These are phyloP conservation scores for Aureobasidium sp. DNA, from an alignment of 2,329 filamentous ascomycete genomes.

Conservation along the genomic window DNA sequence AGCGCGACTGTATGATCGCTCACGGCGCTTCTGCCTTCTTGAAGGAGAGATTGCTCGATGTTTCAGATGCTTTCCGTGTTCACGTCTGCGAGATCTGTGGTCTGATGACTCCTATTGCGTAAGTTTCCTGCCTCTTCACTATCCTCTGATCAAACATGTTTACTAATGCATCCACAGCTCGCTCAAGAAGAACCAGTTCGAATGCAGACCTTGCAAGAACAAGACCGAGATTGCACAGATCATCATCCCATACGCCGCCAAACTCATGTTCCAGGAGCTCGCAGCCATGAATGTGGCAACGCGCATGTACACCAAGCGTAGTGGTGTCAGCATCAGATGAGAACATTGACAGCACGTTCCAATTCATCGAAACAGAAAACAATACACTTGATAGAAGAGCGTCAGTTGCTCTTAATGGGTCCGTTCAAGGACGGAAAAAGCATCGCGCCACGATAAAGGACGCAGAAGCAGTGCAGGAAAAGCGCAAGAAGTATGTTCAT, in stretches of 20 bases:
- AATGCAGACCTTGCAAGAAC: slow-evolving; percentile 97
- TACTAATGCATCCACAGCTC: slow-evolving; percentile 22
- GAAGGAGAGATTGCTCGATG: slow-evolving; percentile 95
- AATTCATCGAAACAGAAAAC: neutral
- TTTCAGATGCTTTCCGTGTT: slow-evolving; percentile 94
- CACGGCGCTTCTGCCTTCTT: slow-evolving; percentile 94
- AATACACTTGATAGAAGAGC: neutral
- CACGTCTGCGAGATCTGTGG: slow-evolving; percentile 98
- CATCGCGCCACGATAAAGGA: neutral
- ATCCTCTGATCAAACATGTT: slow-evolving; percentile 22
- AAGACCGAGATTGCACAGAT: slow-evolving; percentile 98
- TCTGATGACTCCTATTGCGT: slow-evolving; percentile 98
- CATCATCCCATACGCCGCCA: slow-evolving; percentile 95
- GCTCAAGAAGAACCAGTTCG: slow-evolving; percentile 89
- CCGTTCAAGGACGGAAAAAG: neutral
- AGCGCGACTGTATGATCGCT: slow-evolving; percentile 99
- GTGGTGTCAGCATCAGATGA: slow-evolving; percentile 15
- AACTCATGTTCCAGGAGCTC: slow-evolving; percentile 96
- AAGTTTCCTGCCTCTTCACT: slow-evolving; percentile 43
- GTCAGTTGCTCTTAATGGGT: neutral
- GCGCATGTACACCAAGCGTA: slow-evolving; percentile 72
- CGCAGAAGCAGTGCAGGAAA: neutral
- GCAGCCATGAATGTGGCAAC: slow-evolving; percentile 98
- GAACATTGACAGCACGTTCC: neutral
- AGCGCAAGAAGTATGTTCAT: neutral